Percentiles rank a stretch among this genome's conserved stretches.
These are phyloP conservation scores for Drechslerella dactyloides DNA, from an alignment of 2,329 filamentous ascomycete genomes.

Conservation along the genomic window DNA sequence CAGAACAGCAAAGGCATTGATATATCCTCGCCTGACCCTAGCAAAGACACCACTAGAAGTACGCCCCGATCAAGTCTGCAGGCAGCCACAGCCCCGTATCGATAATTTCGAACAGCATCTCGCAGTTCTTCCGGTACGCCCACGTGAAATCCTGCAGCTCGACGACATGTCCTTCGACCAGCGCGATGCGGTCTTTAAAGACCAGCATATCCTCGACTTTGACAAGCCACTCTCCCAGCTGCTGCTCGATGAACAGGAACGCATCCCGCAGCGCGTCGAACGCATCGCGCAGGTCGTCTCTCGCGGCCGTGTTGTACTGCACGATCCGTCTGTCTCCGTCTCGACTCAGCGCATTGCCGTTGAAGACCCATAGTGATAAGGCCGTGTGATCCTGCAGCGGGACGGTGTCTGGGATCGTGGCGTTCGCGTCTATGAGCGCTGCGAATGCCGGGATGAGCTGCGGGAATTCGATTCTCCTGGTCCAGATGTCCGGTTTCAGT, in stretches of 20 bases:
- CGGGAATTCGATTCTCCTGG: neutral
- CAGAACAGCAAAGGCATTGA: no score
- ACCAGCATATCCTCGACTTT: neutral
- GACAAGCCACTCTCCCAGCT: neutral
- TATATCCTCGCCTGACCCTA: no score
- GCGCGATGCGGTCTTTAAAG: constrained; percentile 1
- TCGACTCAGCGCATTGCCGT: constrained; percentile 10
- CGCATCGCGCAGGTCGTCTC: constrained; percentile 19
- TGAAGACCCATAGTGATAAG: constrained; percentile 19
- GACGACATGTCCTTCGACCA: constrained; percentile 6
- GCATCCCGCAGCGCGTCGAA: constrained; percentile 5
- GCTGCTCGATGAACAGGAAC: constrained; percentile 4
- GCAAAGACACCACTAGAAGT: no score
- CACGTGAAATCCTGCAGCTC: constrained; percentile 18
- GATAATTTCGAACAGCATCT: neutral
- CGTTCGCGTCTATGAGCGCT: constrained; percentile 3
- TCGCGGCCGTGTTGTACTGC: constrained; percentile 14
- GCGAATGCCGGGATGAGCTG: neutral
- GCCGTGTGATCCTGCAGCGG: constrained; percentile 2
- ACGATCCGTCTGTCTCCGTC: neutral
- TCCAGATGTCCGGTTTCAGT: constrained; percentile 18
- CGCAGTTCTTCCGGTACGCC: constrained; percentile 13
- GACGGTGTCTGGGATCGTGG: neutral
- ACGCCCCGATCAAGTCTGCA: neutral
- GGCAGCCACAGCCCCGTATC: constrained; percentile 1